Evolutionary conservation across 306 rosid species (phyloP).

Genomic region (Glycine latifolia): DNA sequence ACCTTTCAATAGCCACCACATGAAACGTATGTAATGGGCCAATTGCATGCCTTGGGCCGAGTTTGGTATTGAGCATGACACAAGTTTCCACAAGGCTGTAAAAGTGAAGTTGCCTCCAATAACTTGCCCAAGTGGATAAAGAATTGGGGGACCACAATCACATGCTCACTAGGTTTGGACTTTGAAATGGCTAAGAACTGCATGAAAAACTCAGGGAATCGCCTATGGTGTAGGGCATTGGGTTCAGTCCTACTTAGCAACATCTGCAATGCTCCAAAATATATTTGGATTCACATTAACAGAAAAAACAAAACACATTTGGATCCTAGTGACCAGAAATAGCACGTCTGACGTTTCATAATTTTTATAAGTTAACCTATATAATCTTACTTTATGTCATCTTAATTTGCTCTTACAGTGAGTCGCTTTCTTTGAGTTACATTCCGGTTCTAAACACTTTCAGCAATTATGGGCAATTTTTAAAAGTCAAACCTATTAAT

Average conservation of each 20-base stretch:
- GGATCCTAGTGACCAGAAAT: neutral
- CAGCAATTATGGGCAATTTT: neutral
- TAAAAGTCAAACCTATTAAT: no score
- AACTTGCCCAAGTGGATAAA: neutral
- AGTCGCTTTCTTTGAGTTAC: neutral
- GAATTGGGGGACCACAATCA: conserved; percentile 32
- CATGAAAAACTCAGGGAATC: neutral
- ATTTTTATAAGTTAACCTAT: neutral
- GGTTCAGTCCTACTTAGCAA: neutral
- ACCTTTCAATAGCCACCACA: conserved; percentile 8
- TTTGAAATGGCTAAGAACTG: conserved; percentile 2
- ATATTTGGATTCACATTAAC: neutral
- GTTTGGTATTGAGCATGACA: neutral
- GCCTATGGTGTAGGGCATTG: neutral
- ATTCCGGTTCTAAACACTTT: neutral
- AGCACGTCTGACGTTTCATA: neutral
- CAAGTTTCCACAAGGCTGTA: conserved; percentile 43
- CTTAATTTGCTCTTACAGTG: neutral
- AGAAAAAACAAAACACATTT: neutral
- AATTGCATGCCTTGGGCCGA: conserved; percentile 17
- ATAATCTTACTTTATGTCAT: neutral
- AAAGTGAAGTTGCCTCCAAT: conserved; percentile 34
- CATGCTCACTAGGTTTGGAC: conserved; percentile 8
- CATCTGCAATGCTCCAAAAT: neutral
- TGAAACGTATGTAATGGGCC: conserved; percentile 30